These are phyloP conservation scores for Phytopythium sindhum DNA, from an alignment of 352 stramenopile species.

Conservation along the genomic window DNA sequence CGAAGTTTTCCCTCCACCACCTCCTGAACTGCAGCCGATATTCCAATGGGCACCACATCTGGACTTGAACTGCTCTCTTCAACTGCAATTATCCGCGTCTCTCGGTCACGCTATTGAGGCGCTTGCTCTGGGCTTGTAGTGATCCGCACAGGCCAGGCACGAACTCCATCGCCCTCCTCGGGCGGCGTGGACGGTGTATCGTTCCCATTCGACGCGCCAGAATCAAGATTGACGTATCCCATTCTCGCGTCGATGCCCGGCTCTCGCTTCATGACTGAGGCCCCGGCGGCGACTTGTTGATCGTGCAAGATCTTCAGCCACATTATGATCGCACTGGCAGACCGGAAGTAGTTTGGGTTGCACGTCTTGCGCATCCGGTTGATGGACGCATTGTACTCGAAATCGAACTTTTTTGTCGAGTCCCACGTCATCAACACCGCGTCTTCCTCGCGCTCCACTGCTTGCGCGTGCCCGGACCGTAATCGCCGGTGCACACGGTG, in stretches of 20 bases:
- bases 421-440: neutral
- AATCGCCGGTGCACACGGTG: neutral
- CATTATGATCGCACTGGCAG: neutral
- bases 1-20: neutral
- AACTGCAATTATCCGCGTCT: neutral
- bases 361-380: neutral
- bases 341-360: neutral
- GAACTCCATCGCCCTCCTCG: neutral
- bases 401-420: neutral
- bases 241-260: neutral
- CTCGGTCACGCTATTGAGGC: neutral
- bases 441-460: neutral
- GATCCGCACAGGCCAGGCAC: neutral
- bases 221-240: neutral
- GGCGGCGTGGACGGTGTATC: neutral
- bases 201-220: neutral
- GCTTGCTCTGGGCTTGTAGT: neutral
- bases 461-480: neutral
- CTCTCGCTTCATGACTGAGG: neutral
- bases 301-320: neutral
- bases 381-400: neutral
- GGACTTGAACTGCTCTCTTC: neutral
- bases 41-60: neutral
- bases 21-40: neutral
- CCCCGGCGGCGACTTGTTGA: too few species aligned